A percentile compares a stretch with the other conserved stretches of the same genome.
phyloP scores from a whole-genome alignment of 2,329 filamentous ascomycete species.

The Tolypocladium tundrense region DNA sequence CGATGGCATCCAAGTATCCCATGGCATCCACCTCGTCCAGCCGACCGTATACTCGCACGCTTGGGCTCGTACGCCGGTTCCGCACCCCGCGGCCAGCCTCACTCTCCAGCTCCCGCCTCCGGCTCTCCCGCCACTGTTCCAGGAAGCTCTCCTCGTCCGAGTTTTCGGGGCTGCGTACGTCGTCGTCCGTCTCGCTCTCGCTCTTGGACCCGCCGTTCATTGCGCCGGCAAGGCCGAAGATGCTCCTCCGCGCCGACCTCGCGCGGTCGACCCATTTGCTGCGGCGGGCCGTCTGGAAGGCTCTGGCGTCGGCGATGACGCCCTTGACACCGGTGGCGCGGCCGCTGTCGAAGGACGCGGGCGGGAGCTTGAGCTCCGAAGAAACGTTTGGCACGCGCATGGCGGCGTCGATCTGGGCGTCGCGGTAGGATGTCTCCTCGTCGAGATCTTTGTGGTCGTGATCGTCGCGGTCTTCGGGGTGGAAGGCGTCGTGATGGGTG shows the following conservation, averaged over 20 bases:
- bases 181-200: conserved; percentile 37
- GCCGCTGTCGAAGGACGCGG: conserved; percentile 53
- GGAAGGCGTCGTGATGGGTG: conserved; percentile 31
- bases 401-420: conserved; percentile 48
- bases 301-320: conserved; percentile 74
- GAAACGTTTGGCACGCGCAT: conserved; percentile 52
- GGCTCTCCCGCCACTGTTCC: conserved; percentile 71
- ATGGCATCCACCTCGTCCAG: conserved; percentile 78
- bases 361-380: conserved; percentile 48
- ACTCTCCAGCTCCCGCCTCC: conserved; percentile 66
- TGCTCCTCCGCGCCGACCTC: conserved; percentile 41
- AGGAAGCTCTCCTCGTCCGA: conserved; percentile 74
- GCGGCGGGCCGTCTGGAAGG: conserved; percentile 59
- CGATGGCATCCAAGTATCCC: conserved; percentile 92
- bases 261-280: conserved; percentile 43
- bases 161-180: conserved; percentile 35
- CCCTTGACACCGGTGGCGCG: conserved; percentile 75
- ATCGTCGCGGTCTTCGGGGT: conserved; percentile 49
- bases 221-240: conserved; percentile 36
- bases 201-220: conserved; percentile 16
- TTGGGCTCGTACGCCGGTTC: conserved; percentile 64
- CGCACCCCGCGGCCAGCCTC: conserved; percentile 44
- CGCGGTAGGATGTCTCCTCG: conserved; percentile 45
- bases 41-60: conserved; percentile 65
- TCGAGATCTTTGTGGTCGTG: conserved; percentile 40